These are phyloP conservation scores for Castanea crenata DNA, from an alignment of 306 rosid genomes.

Conservation along the genomic window DNA sequence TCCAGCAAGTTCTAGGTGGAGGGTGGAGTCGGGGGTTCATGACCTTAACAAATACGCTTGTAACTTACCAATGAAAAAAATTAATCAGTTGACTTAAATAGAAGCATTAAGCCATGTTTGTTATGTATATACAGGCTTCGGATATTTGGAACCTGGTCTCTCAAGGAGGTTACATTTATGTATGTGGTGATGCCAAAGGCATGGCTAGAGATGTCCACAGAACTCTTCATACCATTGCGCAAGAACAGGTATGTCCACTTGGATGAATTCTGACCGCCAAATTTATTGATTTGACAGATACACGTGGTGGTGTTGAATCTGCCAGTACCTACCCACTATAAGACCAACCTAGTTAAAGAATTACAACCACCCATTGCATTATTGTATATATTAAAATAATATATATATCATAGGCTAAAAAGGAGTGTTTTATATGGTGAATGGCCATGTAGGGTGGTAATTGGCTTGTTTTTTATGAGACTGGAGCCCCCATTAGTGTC, in stretches of 20 bases:
- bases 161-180: slow-evolving; percentile 81
- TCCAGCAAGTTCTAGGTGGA: no score
- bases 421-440: no score
- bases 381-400: no score
- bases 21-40: no score
- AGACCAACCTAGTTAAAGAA: not conserved
- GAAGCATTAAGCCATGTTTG: not conserved
- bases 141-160: slow-evolving; percentile 85
- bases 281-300: not conserved
- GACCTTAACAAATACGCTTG: no score
- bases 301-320: slow-evolving; percentile 6
- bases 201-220: slow-evolving; percentile 99
- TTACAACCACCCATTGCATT: not conserved
- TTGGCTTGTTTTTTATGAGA: no score
- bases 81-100: not conserved
- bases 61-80: no score
- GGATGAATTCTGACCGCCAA: not conserved
- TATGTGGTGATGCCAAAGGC: slow-evolving; percentile 99
- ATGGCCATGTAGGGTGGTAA: no score
- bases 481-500: no score
- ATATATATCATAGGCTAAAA: no score
- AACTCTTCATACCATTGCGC: slow-evolving; percentile 73
- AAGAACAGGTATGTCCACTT: slow-evolving; percentile 63
- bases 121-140: slow-evolving; percentile 59
- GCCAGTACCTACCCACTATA: slow-evolving; percentile 5